Percentiles rank a stretch among this genome's conserved stretches.
Conservation (phyloP, 2,329 filamentous ascomycete species). For the Trichophyton mentagrophytes region DNA sequence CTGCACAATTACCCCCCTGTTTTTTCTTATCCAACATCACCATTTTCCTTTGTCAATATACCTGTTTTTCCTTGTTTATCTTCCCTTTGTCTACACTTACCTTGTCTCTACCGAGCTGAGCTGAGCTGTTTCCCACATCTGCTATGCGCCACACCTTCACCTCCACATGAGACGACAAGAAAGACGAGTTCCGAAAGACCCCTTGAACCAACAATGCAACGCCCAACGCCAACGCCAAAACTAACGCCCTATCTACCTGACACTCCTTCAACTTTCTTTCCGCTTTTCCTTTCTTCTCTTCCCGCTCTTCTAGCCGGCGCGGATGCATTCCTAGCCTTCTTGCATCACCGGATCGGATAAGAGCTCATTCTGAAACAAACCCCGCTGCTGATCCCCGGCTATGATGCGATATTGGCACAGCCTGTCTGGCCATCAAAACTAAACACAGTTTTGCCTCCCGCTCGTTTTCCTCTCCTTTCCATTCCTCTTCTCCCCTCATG, state of each 20-base stretch:
- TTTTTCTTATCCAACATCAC: not conserved
- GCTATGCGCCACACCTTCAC: not conserved
- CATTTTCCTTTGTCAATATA: slow-evolving; percentile 2
- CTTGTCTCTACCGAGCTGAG: not conserved
- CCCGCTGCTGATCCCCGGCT: not conserved
- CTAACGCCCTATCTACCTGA: not conserved
- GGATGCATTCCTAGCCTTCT: not conserved
- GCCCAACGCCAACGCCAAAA: too few species aligned
- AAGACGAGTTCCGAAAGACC: not conserved
- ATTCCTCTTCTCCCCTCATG: not conserved
- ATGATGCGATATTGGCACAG: not conserved
- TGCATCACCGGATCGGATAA: not conserved
- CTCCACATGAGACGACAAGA: not conserved
- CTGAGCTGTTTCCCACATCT: not conserved
- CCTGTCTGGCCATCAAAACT: not conserved
- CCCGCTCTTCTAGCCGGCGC: not conserved
- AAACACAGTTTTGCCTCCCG: not conserved
- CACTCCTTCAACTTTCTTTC: too few species aligned
- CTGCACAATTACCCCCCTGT: not conserved
- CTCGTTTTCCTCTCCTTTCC: not conserved
- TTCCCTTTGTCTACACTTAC: not conserved
- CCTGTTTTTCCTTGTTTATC: not conserved
- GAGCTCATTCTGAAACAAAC: not conserved
- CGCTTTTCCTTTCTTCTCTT: not conserved
- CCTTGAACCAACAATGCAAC: not conserved